These are phyloP conservation scores for Mycosphaerella arachidis DNA, from an alignment of 2,329 filamentous ascomycete species.

Conservation along the genomic window DNA sequence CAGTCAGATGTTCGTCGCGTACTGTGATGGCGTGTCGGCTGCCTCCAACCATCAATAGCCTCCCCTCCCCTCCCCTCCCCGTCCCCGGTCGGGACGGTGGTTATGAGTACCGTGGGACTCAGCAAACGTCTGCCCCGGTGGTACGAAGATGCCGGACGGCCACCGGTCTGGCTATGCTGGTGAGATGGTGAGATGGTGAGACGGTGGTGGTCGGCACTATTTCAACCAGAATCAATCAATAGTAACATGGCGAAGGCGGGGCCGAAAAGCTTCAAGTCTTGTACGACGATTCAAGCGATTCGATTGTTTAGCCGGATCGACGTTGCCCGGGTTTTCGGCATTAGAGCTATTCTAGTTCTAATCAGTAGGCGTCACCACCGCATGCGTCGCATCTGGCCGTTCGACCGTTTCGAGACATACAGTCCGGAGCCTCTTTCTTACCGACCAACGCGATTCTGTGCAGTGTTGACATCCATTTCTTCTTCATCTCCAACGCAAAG, in stretches of 20 bases:
- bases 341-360: too few relatives aligned
- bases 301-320: background rate
- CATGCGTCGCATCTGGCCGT: background rate
- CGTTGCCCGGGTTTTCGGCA: background rate
- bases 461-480: background rate
- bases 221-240: background rate
- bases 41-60: background rate
- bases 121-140: background rate
- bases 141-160: background rate
- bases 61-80: too few relatives aligned
- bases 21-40: background rate
- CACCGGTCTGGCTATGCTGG: background rate
- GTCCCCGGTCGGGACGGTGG: background rate
- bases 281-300: background rate
- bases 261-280: background rate
- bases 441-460: background rate
- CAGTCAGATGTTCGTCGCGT: background rate
- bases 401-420: conserved; percentile 2
- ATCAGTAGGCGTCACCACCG: background rate
- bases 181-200: background rate
- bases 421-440: background rate
- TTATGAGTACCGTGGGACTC: background rate
- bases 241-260: background rate
- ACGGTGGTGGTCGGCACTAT: background rate
- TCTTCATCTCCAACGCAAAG: background rate